Base-by-base conservation (phyloP, 768 basidiomycete species). In the Auricularia sp. region DNA sequence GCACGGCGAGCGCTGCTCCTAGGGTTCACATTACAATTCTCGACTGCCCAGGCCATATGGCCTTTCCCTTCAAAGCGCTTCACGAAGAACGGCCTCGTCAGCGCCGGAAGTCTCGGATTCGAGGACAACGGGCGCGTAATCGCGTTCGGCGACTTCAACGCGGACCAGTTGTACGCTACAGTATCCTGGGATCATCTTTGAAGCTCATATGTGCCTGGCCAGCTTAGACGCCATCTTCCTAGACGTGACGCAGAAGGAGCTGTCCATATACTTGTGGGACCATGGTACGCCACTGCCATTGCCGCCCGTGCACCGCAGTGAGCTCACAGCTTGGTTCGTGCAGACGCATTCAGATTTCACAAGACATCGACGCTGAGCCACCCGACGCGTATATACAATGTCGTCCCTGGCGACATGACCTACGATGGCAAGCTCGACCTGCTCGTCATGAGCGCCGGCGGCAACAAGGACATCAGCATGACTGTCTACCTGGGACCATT, bases 131-230 rank as follows among this genome's bases (percentile, higher is more conserved):
- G 85, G 34, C 81, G 90, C 62, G 82, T 97, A 21, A 81, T 92
- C 66, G 95, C 94, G 7, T 91, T 92, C 70, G 97, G 94, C 37
- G 96, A 99, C 77, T 96, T 95, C 75, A 86, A 98, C 73, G 94
- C 92, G 3, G 94, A 98, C 75, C 94, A 98, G 73, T 90, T 91
- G 94, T 97, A 73, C 56, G 56, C 54, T 8, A 72, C 91, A 77
- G 21, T 65, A 3, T 47, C n/a, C 45, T 37, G 16, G 18, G 3
- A 21, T 33, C 51, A 54, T 39, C 7, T 54, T 10, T 29, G 29
- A 37, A n/a, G 6, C 33, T 8, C 47, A 39, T 63, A 1, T n/a
- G 10, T 63, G n/a, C 7, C 51, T 34, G 59, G 63, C 33, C 70
- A 97, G 94, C 69, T 73, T 92, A 67, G 95, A 98, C 75, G 76